Evolutionary conservation across 108 stramenopile species (phyloP).

Genomic region (Cyclotella cryptica): DNA sequence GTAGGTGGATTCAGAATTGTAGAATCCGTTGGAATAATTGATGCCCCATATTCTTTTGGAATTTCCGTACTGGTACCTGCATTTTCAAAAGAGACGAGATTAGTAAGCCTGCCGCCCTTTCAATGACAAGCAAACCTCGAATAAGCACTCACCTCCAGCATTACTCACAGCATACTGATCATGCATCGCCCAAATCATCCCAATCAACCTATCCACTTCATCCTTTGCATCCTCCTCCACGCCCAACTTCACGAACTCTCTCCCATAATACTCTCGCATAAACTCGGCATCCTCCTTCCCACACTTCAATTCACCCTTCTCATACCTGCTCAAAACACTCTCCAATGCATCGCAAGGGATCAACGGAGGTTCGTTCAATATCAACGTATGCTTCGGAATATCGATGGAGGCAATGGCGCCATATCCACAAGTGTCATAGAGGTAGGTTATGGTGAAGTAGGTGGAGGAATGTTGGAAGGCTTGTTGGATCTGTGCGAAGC

Average conservation of each 20-base stretch:
- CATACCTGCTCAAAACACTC: neutral
- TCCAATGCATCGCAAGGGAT: conserved; percentile 6
- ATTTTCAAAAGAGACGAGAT: neutral
- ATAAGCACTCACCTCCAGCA: neutral
- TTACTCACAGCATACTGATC: conserved; percentile 14
- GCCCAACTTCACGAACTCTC: neutral
- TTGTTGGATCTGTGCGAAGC: neutral
- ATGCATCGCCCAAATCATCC: conserved; percentile 15
- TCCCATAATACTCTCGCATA: neutral
- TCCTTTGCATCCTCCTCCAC: conserved; percentile 4
- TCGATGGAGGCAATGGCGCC: conserved; percentile 1
- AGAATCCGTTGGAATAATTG: conserved; percentile 23
- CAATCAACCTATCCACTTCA: neutral
- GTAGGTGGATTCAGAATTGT: neutral
- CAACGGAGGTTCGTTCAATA: conserved; percentile 10
- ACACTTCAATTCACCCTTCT: neutral
- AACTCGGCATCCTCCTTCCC: neutral
- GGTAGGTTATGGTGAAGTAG: neutral
- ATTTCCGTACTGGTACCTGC: neutral
- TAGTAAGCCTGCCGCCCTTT: too few species aligned
- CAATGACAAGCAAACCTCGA: neutral
- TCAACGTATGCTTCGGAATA: conserved; percentile 26
- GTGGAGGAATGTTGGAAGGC: neutral
- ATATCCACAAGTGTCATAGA: neutral
- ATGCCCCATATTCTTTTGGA: conserved; percentile 23